phyloP scores from a whole-genome alignment of 495 filamentous ascomycete genomes.

The Aspergillus ellipticus region DNA sequence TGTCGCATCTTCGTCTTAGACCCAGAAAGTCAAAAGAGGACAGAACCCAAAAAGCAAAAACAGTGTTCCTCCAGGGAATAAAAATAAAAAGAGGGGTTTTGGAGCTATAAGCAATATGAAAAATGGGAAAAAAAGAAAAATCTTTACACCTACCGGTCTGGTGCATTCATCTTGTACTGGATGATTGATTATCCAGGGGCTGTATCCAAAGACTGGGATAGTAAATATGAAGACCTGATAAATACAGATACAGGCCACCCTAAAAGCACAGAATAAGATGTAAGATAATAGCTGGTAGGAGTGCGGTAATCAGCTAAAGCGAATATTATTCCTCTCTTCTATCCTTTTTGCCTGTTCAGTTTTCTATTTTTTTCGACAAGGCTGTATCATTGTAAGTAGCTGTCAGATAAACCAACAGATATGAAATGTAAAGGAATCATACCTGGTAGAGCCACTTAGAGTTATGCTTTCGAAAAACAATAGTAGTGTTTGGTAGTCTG shows the following conservation, averaged over 20 bases:
- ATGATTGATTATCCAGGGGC: neutral
- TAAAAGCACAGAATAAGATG: too few species aligned
- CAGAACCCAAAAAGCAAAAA: neutral
- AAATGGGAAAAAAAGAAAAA: neutral
- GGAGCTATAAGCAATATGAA: neutral
- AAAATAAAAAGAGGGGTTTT: too few species aligned
- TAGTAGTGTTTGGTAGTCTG: neutral
- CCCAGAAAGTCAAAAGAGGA: neutral
- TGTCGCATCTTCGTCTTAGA: neutral
- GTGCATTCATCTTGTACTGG: slow-evolving; percentile 61
- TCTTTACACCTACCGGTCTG: slow-evolving; percentile 56
- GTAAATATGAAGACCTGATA: neutral
- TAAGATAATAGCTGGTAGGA: too few species aligned
- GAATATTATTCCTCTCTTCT: too few species aligned
- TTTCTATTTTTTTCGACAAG: too few species aligned
- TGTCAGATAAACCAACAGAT: too few species aligned
- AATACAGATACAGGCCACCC: too few species aligned
- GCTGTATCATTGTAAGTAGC: too few species aligned
- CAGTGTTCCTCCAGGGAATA: neutral
- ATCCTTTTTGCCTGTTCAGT: too few species aligned
- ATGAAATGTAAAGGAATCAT: too few species aligned
- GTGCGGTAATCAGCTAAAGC: too few species aligned
- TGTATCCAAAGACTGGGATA: neutral
- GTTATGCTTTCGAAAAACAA: neutral
- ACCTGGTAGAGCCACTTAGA: too few species aligned